Conservation (phyloP, 2,329 filamentous ascomycete species). For the Diplodia corticola region DNA sequence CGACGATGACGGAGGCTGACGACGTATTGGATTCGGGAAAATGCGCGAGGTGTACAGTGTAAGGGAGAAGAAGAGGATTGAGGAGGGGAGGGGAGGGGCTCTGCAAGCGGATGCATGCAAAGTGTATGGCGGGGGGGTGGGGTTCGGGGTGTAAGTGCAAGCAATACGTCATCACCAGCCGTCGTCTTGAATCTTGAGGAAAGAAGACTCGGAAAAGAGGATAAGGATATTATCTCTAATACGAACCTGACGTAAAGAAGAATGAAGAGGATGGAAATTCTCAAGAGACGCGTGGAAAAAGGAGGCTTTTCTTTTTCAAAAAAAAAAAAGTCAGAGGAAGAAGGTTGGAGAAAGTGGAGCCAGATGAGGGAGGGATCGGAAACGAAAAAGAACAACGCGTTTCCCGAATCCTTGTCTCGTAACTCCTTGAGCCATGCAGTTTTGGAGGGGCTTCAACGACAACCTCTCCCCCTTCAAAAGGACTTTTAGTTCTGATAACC, state of each 20-base stretch:
- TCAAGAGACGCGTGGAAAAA: neutral
- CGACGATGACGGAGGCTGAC: neutral
- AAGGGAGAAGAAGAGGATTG: neutral
- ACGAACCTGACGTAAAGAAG: neutral
- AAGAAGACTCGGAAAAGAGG: neutral
- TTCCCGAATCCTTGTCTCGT: neutral
- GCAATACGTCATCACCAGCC: slow-evolving; percentile 13
- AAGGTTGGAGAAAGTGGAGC: neutral
- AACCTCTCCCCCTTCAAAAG: neutral
- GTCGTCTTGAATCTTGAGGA: neutral
- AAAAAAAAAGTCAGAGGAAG: neutral
- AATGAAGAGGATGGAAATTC: neutral
- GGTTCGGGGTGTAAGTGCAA: neutral
- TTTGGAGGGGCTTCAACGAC: neutral
- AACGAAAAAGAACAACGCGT: neutral
- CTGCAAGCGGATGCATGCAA: neutral
- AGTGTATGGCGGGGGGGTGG: too few relatives aligned
- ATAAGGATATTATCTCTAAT: slow-evolving; percentile 17
- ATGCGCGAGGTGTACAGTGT: neutral
- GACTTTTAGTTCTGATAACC: neutral
- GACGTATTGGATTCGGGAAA: neutral
- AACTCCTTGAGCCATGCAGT: slow-evolving; percentile 6
- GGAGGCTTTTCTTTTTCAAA: neutral
- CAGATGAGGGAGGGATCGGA: neutral
- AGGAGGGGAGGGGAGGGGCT: neutral